phyloP scores from a whole-genome alignment of 2,329 filamentous ascomycete species.

The Pseudocercospora crystallina region DNA sequence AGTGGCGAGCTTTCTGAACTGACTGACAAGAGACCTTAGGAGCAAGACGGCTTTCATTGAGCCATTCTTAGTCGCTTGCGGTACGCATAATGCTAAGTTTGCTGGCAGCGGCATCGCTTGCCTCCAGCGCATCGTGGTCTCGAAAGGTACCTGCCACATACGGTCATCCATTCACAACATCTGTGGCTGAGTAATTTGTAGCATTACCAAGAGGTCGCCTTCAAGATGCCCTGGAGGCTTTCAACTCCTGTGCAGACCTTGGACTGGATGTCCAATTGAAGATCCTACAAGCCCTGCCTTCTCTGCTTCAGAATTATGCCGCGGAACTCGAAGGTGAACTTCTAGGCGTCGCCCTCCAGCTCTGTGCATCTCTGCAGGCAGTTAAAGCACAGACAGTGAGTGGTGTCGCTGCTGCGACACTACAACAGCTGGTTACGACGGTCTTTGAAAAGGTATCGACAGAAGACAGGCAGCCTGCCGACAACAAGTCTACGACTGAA shows the following conservation, averaged over 20 bases:
- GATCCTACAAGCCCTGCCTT: constrained; percentile 87
- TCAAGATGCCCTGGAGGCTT: constrained; percentile 81
- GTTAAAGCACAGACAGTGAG: constrained; percentile 93
- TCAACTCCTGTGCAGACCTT: constrained; percentile 76
- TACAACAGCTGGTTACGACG: constrained; percentile 88
- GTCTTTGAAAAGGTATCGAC: constrained; percentile 87
- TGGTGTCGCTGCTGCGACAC: constrained; percentile 91
- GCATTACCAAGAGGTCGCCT: constrained; percentile 77
- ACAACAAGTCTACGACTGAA: constrained; percentile 60
- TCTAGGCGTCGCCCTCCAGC: constrained; percentile 78
- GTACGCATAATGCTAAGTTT: constrained; percentile 86
- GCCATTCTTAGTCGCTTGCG: constrained; percentile 90
- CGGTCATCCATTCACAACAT: constrained; percentile 35
- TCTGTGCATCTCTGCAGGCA: constrained; percentile 86
- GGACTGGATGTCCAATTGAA: constrained; percentile 89
- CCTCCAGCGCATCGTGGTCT: constrained; percentile 82
- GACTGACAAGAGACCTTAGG: constrained; percentile 66
- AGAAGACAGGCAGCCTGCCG: constrained; percentile 69
- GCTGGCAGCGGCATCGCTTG: constrained; percentile 72
- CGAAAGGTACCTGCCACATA: constrained; percentile 31
- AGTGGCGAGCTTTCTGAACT: constrained; percentile 15
- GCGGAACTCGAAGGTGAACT: constrained; percentile 76
- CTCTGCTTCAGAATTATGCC: constrained; percentile 86
- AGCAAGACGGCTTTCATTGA: constrained; percentile 82
- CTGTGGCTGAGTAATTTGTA: neutral